phyloP scores from a whole-genome alignment of 2,329 filamentous ascomycete genomes.

The Dryadomyces quercus-mongolicae region DNA sequence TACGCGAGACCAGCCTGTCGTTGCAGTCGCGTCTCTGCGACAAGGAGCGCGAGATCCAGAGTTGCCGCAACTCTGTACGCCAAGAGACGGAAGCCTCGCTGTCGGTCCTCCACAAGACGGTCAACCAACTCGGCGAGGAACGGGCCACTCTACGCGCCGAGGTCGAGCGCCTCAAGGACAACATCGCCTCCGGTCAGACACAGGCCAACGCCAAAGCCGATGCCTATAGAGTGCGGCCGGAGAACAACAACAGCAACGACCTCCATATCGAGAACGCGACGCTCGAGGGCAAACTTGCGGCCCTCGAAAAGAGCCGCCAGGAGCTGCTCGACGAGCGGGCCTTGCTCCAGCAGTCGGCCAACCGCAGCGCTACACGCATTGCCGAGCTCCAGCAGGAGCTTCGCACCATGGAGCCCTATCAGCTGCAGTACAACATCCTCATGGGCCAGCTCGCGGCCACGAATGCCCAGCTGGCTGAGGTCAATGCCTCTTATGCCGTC shows the following conservation, averaged over 20 bases:
- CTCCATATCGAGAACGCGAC: not conserved
- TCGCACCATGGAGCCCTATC: not conserved
- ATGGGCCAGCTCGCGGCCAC: constrained; percentile 1
- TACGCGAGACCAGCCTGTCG: not conserved
- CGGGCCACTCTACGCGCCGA: not conserved
- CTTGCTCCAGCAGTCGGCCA: not conserved
- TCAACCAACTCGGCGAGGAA: constrained; percentile 3
- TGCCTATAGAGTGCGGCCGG: not conserved
- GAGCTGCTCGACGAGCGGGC: not conserved
- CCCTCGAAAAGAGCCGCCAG: not conserved
- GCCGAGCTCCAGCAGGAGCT: constrained; percentile 1
- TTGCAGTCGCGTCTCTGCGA: not conserved
- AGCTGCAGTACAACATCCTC: not conserved
- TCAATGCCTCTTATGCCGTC: constrained; percentile 1
- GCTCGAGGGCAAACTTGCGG: not conserved
- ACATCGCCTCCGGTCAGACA: not conserved
- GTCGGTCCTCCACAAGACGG: not conserved
- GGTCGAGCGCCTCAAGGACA: not conserved
- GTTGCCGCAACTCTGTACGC: not conserved
- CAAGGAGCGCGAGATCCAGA: not conserved
- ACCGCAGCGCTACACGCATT: not conserved
- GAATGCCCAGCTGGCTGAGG: constrained; percentile 1
- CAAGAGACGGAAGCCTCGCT: not conserved
- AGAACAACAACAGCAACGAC: not conserved
- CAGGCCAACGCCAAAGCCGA: no score